These are phyloP conservation scores for Aspergillus felis DNA, from an alignment of 2,329 filamentous ascomycete species.

Conservation along the genomic window DNA sequence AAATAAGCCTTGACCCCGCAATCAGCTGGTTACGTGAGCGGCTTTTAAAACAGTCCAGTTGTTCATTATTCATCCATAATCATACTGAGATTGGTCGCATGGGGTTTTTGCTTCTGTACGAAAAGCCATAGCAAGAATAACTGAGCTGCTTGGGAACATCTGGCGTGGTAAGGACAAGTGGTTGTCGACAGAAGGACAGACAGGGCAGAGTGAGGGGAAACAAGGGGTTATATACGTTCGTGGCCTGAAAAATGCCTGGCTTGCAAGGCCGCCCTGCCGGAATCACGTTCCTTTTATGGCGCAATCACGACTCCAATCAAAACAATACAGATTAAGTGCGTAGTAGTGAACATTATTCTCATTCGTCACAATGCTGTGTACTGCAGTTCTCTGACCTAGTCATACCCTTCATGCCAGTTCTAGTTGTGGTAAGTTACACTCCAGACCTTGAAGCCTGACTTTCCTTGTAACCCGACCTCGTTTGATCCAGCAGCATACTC, in stretches of 20 bases:
- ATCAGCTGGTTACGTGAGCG: not conserved
- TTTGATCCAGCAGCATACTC: slow-evolving; percentile 21
- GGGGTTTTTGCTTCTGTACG: not conserved
- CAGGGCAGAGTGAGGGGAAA: not conserved
- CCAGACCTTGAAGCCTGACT: slow-evolving; percentile 24
- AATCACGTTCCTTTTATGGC: not conserved
- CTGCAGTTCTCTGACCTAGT: not conserved
- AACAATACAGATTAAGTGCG: not conserved
- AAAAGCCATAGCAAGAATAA: not conserved
- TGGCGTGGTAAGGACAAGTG: not conserved
- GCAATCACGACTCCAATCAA: not conserved
- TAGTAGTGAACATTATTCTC: too few relatives aligned
- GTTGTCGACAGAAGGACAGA: not conserved
- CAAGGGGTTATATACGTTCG: not conserved
- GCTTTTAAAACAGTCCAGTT: not conserved
- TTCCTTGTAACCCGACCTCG: slow-evolving; percentile 1
- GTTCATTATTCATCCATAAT: not conserved
- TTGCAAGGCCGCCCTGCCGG: not conserved
- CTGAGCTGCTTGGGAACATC: not conserved
- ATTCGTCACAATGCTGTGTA: too few relatives aligned
- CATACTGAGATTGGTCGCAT: slow-evolving; percentile 1
- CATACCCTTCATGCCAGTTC: not conserved
- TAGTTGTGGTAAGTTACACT: slow-evolving; percentile 32
- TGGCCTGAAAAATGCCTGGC: not conserved
- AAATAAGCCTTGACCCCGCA: not conserved